These are phyloP conservation scores for Quambalaria eucalypti DNA, from an alignment of 1,284 basidiomycete genomes.

Conservation along the genomic window DNA sequence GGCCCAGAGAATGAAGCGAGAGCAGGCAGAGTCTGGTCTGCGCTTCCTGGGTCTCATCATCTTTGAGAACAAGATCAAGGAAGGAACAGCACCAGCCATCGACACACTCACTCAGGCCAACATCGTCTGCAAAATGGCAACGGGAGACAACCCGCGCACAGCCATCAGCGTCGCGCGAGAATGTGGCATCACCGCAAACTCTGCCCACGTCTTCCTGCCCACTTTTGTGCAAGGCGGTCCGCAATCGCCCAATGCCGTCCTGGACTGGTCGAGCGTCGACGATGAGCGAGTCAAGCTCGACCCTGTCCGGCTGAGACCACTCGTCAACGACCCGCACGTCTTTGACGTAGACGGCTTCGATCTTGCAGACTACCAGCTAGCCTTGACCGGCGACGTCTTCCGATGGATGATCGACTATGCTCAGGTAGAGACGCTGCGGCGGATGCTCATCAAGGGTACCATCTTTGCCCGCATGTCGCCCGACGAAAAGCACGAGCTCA, in stretches of 20 bases:
- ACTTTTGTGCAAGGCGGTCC: slow-evolving; percentile 64
- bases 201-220: slow-evolving; percentile 84
- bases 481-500: slow-evolving; percentile 97
- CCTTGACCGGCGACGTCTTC: slow-evolving; percentile 93
- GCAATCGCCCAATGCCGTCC: slow-evolving; percentile 57
- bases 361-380: slow-evolving; percentile 78
- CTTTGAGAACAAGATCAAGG: slow-evolving; percentile 97
- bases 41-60: slow-evolving; percentile 92
- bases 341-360: slow-evolving; percentile 38
- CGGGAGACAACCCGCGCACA: slow-evolving; percentile 92
- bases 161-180: slow-evolving; percentile 95
- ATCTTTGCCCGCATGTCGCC: slow-evolving; percentile 99
- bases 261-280: slow-evolving; percentile 90
- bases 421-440: slow-evolving; percentile 60
- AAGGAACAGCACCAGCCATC: slow-evolving; percentile 83
- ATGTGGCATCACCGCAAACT: slow-evolving; percentile 78
- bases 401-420: slow-evolving; percentile 97
- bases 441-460: slow-evolving; percentile 88
- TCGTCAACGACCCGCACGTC: slow-evolving; percentile 34
- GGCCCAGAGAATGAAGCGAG: slow-evolving; percentile 90
- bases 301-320: slow-evolving; percentile 62
- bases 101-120: slow-evolving; percentile 79
- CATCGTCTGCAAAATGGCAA: slow-evolving; percentile 93
- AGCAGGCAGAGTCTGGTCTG: slow-evolving; percentile 83
- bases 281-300: slow-evolving; percentile 78